phyloP scores from a whole-genome alignment of 306 rosid genomes.

The Quercus dentata region DNA sequence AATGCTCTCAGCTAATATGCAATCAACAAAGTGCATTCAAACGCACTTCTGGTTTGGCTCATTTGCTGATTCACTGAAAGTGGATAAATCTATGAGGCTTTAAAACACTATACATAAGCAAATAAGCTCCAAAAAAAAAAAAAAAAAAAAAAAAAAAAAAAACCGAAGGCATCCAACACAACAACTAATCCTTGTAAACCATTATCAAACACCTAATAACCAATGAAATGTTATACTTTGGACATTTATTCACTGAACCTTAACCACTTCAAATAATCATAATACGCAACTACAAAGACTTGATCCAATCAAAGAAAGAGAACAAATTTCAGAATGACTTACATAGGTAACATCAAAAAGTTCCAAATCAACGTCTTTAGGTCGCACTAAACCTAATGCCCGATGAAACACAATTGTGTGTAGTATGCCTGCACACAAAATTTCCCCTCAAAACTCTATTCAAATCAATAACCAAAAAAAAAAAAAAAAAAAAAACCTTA shows the following conservation, averaged over 20 bases:
- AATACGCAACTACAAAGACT: not conserved
- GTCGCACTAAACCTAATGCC: conserved; percentile 96
- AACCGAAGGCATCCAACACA: not conserved
- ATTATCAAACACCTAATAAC: not conserved
- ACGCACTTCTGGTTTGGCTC: too few relatives aligned
- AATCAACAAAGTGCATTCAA: too few relatives aligned
- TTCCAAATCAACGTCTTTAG: conserved; percentile 85
- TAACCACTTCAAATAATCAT: not conserved
- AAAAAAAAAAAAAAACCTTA: not conserved
- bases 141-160: too few relatives aligned
- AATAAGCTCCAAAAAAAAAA: too few relatives aligned
- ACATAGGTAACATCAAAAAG: conserved; percentile 93
- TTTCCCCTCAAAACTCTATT: not conserved
- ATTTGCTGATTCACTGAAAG: too few relatives aligned
- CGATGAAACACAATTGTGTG: conserved; percentile 94
- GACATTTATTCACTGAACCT: not conserved
- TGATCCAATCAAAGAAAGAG: not conserved
- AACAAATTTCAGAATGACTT: conserved; percentile 22
- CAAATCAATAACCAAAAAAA: not conserved
- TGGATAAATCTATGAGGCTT: too few relatives aligned
- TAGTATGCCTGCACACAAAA: conserved; percentile 66
- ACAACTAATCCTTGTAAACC: not conserved
- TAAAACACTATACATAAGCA: too few relatives aligned
- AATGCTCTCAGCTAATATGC: too few relatives aligned
- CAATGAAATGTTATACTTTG: not conserved